A percentile compares a stretch with the other conserved stretches of the same genome.
These are phyloP conservation scores for Lycium barbarum DNA, from an alignment of 257 asterid species.

Conservation along the genomic window DNA sequence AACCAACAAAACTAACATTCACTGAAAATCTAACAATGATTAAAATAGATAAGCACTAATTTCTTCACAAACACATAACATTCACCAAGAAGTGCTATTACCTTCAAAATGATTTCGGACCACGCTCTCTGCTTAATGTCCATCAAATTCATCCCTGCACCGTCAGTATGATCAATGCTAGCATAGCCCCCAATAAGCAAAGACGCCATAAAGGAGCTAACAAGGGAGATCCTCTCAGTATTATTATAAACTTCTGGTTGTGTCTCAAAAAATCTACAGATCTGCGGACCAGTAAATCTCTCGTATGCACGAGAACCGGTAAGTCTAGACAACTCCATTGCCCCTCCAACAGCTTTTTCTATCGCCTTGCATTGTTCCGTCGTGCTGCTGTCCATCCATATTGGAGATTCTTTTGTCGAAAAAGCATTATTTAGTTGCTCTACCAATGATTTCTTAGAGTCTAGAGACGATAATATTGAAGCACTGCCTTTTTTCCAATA, in stretches of 20 bases:
- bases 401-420: conserved; percentile 82
- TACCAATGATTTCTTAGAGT: conserved; percentile 50
- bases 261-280: conserved; percentile 74
- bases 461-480: conserved; percentile 57
- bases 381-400: conserved; percentile 98
- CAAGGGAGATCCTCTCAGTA: conserved; percentile 89
- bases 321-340: conserved; percentile 73
- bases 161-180: conserved; percentile 91
- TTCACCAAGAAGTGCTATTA: conserved; percentile 21
- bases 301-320: conserved; percentile 93
- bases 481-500: conserved; percentile 88
- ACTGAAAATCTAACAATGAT: not conserved
- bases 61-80: not conserved
- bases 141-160: conserved; percentile 98
- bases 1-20: not conserved
- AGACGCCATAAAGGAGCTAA: conserved; percentile 97
- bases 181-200: conserved; percentile 79
- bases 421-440: conserved; percentile 75
- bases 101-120: conserved; percentile 77
- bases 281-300: conserved; percentile 93
- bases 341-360: conserved; percentile 87
- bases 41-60: not conserved
- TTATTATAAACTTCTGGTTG: conserved; percentile 63
- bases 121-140: conserved; percentile 82
- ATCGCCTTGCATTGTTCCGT: conserved; percentile 78